Percentiles rank a stretch among this genome's conserved stretches.
Evolutionary conservation across 2,329 filamentous ascomycete species (phyloP).

Genomic region (Coleophoma eucalyptorum): DNA sequence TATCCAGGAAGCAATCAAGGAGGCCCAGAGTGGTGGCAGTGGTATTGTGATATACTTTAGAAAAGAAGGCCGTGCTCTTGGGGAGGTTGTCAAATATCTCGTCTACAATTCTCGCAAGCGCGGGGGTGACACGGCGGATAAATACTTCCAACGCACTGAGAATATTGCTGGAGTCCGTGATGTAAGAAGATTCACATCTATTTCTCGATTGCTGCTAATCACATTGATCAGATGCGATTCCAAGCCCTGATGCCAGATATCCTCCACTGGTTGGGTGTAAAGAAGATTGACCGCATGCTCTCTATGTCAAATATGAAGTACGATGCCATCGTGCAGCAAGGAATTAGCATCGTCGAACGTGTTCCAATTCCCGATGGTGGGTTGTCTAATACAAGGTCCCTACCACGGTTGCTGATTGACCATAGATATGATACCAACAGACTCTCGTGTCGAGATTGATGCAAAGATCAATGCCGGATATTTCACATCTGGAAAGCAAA

Average conservation of each 20-base stretch:
- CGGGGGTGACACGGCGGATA: slow-evolving; percentile 70
- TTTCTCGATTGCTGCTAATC: too few relatives aligned
- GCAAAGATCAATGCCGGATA: slow-evolving; percentile 87
- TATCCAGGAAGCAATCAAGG: slow-evolving; percentile 91
- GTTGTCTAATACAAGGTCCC: slow-evolving; percentile 49
- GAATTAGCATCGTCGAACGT: slow-evolving; percentile 77
- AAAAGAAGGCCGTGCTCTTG: slow-evolving; percentile 87
- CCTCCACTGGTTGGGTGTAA: slow-evolving; percentile 92
- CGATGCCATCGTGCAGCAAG: slow-evolving; percentile 45
- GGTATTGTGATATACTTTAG: slow-evolving; percentile 98
- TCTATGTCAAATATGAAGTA: slow-evolving; percentile 81
- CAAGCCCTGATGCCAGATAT: slow-evolving; percentile 96
- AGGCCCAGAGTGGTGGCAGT: slow-evolving; percentile 87
- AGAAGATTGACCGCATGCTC: slow-evolving; percentile 94
- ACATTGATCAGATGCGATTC: slow-evolving; percentile 72
- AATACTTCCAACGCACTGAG: slow-evolving; percentile 91
- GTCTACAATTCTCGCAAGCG: slow-evolving; percentile 75
- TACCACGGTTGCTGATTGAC: too few relatives aligned
- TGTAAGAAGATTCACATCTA: too few relatives aligned
- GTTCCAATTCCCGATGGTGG: slow-evolving; percentile 86
- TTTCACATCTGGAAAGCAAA: slow-evolving; percentile 80
- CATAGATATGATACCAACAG: slow-evolving; percentile 84
- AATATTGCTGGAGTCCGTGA: slow-evolving; percentile 92
- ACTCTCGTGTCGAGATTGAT: slow-evolving; percentile 94
- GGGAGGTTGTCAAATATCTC: slow-evolving; percentile 87